Percentiles rank a stretch among this genome's conserved stretches.
phyloP scores from a whole-genome alignment of 169 alveolate species.

The Theileria orientalis region DNA sequence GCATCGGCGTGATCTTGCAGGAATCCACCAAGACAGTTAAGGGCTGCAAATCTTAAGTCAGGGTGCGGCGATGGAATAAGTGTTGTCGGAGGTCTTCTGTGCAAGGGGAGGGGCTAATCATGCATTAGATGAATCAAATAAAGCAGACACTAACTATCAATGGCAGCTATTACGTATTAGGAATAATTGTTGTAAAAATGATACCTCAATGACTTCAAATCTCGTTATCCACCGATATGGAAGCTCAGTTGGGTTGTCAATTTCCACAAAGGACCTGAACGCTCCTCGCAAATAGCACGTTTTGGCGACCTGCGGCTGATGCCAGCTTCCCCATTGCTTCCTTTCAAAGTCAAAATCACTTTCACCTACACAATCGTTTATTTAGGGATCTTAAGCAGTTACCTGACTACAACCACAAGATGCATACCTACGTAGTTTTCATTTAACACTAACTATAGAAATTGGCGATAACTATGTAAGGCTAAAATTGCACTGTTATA shows the following conservation, averaged over 20 bases:
- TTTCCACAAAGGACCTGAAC: slow-evolving; percentile 14
- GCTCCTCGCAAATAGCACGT: slow-evolving; percentile 36
- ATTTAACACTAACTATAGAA: neutral
- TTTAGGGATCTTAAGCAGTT: too few species aligned
- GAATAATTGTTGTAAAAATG: too few species aligned
- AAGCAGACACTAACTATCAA: neutral
- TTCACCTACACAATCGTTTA: slow-evolving; percentile 41
- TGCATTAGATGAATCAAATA: neutral
- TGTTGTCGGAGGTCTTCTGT: slow-evolving; percentile 30
- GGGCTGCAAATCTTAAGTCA: slow-evolving; percentile 71
- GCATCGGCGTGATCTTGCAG: slow-evolving; percentile 27
- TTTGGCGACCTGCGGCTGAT: slow-evolving; percentile 53
- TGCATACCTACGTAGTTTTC: neutral
- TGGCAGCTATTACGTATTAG: too few species aligned
- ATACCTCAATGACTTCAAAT: slow-evolving; percentile 45
- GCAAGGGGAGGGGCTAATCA: slow-evolving; percentile 26
- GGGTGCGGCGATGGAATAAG: slow-evolving; percentile 70
- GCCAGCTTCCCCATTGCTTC: slow-evolving; percentile 81
- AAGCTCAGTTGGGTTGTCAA: slow-evolving; percentile 53
- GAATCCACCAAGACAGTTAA: slow-evolving; percentile 70
- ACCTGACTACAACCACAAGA: too few species aligned
- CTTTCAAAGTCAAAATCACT: slow-evolving; percentile 74
- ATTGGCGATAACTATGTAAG: too few species aligned
- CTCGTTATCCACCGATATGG: slow-evolving; percentile 53
- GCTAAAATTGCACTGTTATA: too few species aligned